Evolutionary conservation across 2,329 filamentous ascomycete genomes (phyloP), one percentile per base, ranked within the genome.

Genomic region (Parafenestella ontariensis): DNA sequence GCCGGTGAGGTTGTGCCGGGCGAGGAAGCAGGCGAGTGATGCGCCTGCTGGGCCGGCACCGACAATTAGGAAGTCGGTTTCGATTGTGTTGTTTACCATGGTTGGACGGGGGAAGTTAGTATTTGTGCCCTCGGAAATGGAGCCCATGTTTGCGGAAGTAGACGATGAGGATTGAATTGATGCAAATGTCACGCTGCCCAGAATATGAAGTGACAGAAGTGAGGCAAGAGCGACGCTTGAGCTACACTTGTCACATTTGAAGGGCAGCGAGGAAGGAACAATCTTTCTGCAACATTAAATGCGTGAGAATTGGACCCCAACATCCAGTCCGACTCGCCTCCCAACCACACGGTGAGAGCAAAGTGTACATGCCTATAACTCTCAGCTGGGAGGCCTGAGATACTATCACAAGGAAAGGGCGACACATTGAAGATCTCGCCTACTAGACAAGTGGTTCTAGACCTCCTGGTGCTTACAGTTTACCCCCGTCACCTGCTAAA

Each of bases 21-120:
- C 72, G 1, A 85, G 76, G 51, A 86, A 86, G 56, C 81, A 83
- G 3, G 83, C 83, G 28, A 86, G 68, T 1, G 81, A 75, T 5
- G 81, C 83, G 2, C 84, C 84, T 0, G 84, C 82, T 5, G 84
- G 84, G 0, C 84, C 84, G 29, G 81, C 76, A 5, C 83, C 83
- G 9, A 84, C 69, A 34, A 85, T 80, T 36, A 85, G 69, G 37
- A 81, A 73, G 49, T 84, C 80, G 0, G 78, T 81, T 45, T 78
- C 67, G 33, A 79, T 49, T 33, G 37, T 41, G 3, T 31, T 36
- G 21, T 28, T 28, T 8, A 21, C 39, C 15, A 17, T 17, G 31
- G 39, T 42, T 42, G 13, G 18, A 20, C 9, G 9, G 18, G 39
- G 10, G 20, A 20, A 13, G 20, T 3, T 13, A 24, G 39, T 23